Conservation (phyloP, 1,284 basidiomycete species). For the Leccinum pachyderme region DNA sequence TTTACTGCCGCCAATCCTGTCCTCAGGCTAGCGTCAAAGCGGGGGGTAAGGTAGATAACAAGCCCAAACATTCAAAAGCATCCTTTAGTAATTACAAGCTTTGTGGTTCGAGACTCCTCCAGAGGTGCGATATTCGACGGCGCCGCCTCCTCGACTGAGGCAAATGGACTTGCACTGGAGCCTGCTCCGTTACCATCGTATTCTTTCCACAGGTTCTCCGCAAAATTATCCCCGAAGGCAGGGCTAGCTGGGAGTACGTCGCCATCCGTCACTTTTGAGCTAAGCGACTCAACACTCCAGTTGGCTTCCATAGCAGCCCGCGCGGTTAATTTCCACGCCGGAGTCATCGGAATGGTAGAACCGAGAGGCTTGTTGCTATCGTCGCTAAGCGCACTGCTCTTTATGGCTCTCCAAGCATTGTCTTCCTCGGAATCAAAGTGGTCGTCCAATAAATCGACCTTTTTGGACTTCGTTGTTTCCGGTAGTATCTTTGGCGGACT, state of each 20-base stretch:
- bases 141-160: conserved; percentile 22
- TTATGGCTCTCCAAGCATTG: conserved; percentile 50
- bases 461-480: conserved; percentile 23
- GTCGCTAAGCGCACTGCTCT: conserved; percentile 12
- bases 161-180: conserved; percentile 22
- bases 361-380: conserved; percentile 35
- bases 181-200: conserved; percentile 36
- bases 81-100: conserved; percentile 43
- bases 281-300: conserved; percentile 43
- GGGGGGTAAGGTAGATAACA: conserved; percentile 44
- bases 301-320: conserved; percentile 38
- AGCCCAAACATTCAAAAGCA: conserved; percentile 74
- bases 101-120: conserved; percentile 29
- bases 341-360: conserved; percentile 34
- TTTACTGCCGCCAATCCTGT: conserved; percentile 57
- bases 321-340: conserved; percentile 32
- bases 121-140: conserved; percentile 27
- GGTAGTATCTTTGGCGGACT: conserved; percentile 38
- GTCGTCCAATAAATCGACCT: conserved; percentile 40
- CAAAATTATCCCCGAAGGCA: conserved; percentile 55
- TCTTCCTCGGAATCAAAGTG: conserved; percentile 51
- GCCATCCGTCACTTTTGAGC: conserved; percentile 25
- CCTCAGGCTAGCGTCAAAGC: conserved; percentile 64
- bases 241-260: conserved; percentile 11
- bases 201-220: conserved; percentile 50